Evolutionary conservation across 2,329 filamentous ascomycete species (phyloP).

Genomic region (Cordyceps fumosorosea): DNA sequence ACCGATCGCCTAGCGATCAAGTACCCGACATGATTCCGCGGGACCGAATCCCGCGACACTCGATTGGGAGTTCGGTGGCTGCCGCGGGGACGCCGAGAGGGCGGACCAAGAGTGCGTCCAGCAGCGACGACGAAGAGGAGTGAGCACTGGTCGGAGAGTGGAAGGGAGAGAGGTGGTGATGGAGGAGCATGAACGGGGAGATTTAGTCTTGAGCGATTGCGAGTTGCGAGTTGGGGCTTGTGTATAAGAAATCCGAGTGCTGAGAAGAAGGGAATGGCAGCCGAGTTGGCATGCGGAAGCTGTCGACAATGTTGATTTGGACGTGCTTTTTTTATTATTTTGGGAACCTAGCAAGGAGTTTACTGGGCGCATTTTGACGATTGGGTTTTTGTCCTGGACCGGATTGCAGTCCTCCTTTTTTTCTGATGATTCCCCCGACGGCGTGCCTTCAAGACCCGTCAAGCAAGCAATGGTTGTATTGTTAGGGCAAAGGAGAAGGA

Average conservation of each 20-base stretch:
- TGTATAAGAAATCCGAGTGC: not conserved
- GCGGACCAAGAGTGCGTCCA: constrained; percentile 27
- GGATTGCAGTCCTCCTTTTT: not conserved
- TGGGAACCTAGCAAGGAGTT: constrained; percentile 1
- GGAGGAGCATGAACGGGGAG: not conserved
- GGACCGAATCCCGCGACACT: constrained; percentile 14
- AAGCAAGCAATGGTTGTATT: not conserved
- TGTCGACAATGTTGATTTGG: not conserved
- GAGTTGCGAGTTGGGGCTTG: not conserved
- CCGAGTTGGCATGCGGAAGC: too few relatives aligned
- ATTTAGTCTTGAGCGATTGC: not conserved
- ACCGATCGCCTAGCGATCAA: constrained; percentile 15
- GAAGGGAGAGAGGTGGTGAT: not conserved
- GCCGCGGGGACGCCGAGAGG: constrained; percentile 25
- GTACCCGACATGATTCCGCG: constrained; percentile 10
- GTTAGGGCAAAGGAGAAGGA: not conserved
- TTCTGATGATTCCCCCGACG: not conserved
- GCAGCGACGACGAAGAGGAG: constrained; percentile 9
- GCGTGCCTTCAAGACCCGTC: not conserved
- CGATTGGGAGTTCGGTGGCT: constrained; percentile 27
- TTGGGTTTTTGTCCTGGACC: not conserved
- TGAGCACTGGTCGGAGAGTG: too few relatives aligned
- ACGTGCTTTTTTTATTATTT: not conserved
- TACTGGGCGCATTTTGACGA: not conserved
- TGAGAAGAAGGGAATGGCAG: not conserved